Conservation (phyloP, 2,329 filamentous ascomycete species). For the Fusarium vanettenii region DNA sequence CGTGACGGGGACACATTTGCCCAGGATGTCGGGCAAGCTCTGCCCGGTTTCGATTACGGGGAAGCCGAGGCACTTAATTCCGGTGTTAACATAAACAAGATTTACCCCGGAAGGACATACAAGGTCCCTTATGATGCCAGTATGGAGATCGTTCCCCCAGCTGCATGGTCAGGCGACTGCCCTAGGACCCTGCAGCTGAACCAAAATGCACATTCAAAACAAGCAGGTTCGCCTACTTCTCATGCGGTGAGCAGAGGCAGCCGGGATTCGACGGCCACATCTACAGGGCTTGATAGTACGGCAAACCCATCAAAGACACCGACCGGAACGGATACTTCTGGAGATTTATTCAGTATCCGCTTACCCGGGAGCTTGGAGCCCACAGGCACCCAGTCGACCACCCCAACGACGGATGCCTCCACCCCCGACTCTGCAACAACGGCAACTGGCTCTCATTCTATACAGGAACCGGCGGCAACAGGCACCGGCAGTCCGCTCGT, state of each 20-base stretch:
- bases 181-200: conserved; percentile 2
- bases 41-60: background rate
- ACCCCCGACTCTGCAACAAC: background rate
- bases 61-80: background rate
- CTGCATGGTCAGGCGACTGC: background rate
- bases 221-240: background rate
- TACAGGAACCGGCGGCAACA: background rate
- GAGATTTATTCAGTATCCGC: background rate
- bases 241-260: background rate
- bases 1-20: background rate
- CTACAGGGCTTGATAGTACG: background rate
- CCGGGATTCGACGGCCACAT: background rate
- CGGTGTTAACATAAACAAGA: background rate
- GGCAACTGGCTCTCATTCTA: background rate
- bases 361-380: background rate
- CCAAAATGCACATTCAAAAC: background rate
- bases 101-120: background rate
- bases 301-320: background rate
- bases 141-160: background rate
- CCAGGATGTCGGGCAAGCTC: background rate
- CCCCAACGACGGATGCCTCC: background rate
- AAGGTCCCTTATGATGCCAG: background rate
- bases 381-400: background rate
- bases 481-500: background rate
- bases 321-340: background rate